A percentile compares a stretch with the other conserved stretches of the same genome.
These are phyloP conservation scores for Bisporella sp. DNA, from an alignment of 2,329 filamentous ascomycete genomes.

Conservation along the genomic window DNA sequence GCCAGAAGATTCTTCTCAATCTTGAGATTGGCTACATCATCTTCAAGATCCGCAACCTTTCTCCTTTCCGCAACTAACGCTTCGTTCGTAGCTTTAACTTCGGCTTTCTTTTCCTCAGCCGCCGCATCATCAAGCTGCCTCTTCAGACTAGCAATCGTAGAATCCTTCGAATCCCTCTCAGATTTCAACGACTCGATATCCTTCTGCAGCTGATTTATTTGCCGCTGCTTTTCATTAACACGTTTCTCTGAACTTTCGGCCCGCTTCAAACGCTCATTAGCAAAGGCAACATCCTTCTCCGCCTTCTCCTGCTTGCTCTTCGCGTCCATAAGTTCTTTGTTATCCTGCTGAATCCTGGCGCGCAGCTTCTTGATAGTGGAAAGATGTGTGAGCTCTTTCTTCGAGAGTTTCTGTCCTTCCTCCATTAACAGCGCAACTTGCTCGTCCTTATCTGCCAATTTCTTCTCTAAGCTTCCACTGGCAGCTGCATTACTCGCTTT, in stretches of 20 bases:
- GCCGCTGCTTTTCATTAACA: slow-evolving; percentile 45
- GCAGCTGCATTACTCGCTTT: slow-evolving; percentile 56
- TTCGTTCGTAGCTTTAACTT: slow-evolving; percentile 59
- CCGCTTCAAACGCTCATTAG: slow-evolving; percentile 42
- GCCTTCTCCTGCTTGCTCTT: slow-evolving; percentile 53
- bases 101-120: slow-evolving; percentile 58
- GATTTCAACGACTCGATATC: slow-evolving; percentile 55
- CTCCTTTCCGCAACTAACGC: slow-evolving; percentile 60
- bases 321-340: slow-evolving; percentile 55
- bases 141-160: slow-evolving; percentile 61
- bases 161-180: slow-evolving; percentile 57
- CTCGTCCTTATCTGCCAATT: slow-evolving; percentile 82
- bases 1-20: slow-evolving; percentile 71
- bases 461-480: slow-evolving; percentile 64
- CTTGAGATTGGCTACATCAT: slow-evolving; percentile 55
- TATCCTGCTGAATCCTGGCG: slow-evolving; percentile 55
- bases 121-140: slow-evolving; percentile 61
- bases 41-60: slow-evolving; percentile 47
- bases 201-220: slow-evolving; percentile 42
- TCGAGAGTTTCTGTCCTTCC: slow-evolving; percentile 83
- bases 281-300: slow-evolving; percentile 38
- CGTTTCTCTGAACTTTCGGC: slow-evolving; percentile 49
- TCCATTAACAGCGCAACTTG: slow-evolving; percentile 85
- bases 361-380: slow-evolving; percentile 77
- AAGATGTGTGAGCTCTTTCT: slow-evolving; percentile 78